These are phyloP conservation scores for Acanthamoeba healyi DNA, from an alignment of 208 protist species.

Conservation along the genomic window DNA sequence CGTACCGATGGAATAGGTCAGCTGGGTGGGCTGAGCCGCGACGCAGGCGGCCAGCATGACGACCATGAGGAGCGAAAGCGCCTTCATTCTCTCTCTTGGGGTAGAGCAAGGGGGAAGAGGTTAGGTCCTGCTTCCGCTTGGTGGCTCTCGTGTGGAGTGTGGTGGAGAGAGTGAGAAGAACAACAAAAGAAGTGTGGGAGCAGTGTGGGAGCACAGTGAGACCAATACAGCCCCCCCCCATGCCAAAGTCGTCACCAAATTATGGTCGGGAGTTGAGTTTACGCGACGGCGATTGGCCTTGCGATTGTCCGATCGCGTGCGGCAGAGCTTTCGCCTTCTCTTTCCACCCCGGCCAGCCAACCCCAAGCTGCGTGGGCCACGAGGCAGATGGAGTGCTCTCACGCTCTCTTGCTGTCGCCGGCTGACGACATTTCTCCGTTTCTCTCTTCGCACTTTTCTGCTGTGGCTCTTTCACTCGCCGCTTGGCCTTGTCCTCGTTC, in stretches of 20 bases:
- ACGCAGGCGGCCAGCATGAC: constrained; percentile 26
- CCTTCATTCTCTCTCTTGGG: constrained; percentile 23
- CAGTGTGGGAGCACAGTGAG: background rate
- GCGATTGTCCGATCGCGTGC: background rate
- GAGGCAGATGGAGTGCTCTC: no score
- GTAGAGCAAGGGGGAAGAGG: background rate
- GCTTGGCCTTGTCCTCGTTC: no score
- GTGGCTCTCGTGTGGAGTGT: background rate
- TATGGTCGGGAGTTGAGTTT: background rate
- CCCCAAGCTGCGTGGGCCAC: no score
- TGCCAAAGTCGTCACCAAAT: background rate
- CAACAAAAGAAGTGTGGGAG: background rate
- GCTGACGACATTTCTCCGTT: no score
- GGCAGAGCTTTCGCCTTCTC: background rate
- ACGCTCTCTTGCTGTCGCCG: no score
- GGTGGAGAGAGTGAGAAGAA: background rate
- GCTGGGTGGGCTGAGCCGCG: constrained; percentile 27
- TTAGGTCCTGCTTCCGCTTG: background rate
- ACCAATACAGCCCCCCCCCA: background rate
- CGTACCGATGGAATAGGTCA: constrained; percentile 46
- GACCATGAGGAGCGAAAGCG: background rate
- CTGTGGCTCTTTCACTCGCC: no score
- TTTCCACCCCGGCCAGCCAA: no score
- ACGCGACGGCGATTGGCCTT: background rate
- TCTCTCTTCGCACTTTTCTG: no score